These are phyloP conservation scores for Aspergillus fijiensis DNA, from an alignment of 2,329 filamentous ascomycete species.

Conservation along the genomic window DNA sequence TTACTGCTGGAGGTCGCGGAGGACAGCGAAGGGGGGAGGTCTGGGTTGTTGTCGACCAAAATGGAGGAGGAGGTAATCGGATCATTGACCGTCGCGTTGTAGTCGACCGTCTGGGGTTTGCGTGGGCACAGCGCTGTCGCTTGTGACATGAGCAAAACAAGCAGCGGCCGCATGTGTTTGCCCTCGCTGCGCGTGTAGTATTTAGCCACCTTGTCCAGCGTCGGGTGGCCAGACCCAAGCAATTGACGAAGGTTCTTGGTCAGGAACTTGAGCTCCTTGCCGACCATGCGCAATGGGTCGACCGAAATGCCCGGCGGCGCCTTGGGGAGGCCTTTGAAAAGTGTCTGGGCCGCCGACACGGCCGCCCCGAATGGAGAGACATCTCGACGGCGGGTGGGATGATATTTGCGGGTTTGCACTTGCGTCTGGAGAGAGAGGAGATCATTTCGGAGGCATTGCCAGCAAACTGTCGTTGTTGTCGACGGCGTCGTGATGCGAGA, in stretches of 20 bases:
- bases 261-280: constrained; percentile 94
- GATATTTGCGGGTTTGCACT: constrained; percentile 39
- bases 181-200: constrained; percentile 97
- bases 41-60: constrained; percentile 81
- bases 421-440: constrained; percentile 25
- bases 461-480: constrained; percentile 36
- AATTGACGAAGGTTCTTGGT: constrained; percentile 91
- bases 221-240: constrained; percentile 91
- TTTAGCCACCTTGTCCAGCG: constrained; percentile 91
- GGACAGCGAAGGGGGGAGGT: constrained; percentile 54
- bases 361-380: constrained; percentile 45
- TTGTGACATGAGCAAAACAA: constrained; percentile 94
- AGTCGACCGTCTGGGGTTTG: constrained; percentile 43
- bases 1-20: constrained; percentile 32
- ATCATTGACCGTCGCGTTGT: constrained; percentile 52
- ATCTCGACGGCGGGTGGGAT: constrained; percentile 41
- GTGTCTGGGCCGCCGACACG: constrained; percentile 54
- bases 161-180: constrained; percentile 91
- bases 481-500: constrained; percentile 27
- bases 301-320: constrained; percentile 63
- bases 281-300: constrained; percentile 85
- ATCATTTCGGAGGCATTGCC: constrained; percentile 43
- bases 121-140: constrained; percentile 82
- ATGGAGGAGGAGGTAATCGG: constrained; percentile 61
- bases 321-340: constrained; percentile 46